These are phyloP conservation scores for Salisapilia sapeloensis DNA, from an alignment of 352 stramenopile species.

Conservation along the genomic window DNA sequence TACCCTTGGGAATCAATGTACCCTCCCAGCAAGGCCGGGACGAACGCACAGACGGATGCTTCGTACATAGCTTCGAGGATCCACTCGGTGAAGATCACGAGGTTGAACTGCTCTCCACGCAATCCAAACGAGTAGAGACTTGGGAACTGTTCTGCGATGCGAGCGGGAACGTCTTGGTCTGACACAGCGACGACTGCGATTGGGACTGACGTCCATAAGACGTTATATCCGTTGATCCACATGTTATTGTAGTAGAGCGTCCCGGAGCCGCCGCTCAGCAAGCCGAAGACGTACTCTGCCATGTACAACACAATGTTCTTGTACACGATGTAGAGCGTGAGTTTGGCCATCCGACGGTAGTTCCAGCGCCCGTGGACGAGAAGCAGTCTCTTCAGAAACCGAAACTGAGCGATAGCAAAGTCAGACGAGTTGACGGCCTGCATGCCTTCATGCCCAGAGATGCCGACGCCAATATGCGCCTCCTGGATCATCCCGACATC, in stretches of 20 bases:
- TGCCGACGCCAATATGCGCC: constrained; percentile 96
- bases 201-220: constrained; percentile 90
- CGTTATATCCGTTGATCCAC: constrained; percentile 92
- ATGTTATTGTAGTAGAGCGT: constrained; percentile 82
- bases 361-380: constrained; percentile 98
- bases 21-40: constrained; percentile 38
- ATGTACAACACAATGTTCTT: constrained; percentile 92
- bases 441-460: constrained; percentile 97
- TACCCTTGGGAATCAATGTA: constrained; percentile 40
- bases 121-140: constrained; percentile 66
- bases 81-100: constrained; percentile 66
- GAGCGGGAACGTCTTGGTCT: constrained; percentile 62
- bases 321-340: constrained; percentile 98
- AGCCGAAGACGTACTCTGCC: constrained; percentile 78
- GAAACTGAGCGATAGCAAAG: constrained; percentile 98
- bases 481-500: constrained; percentile 99
- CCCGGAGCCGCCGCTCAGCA: constrained; percentile 47
- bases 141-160: constrained; percentile 58
- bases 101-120: constrained; percentile 67
- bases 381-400: constrained; percentile 90
- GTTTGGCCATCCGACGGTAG: constrained; percentile 91
- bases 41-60: constrained; percentile 44
- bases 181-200: constrained; percentile 72
- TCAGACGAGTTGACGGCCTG: constrained; percentile 96
- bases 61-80: constrained; percentile 69